Percentiles rank a stretch among this genome's conserved stretches.
Conservation (phyloP, 140 eudicot genomes). For the Senecio squalidus region DNA sequence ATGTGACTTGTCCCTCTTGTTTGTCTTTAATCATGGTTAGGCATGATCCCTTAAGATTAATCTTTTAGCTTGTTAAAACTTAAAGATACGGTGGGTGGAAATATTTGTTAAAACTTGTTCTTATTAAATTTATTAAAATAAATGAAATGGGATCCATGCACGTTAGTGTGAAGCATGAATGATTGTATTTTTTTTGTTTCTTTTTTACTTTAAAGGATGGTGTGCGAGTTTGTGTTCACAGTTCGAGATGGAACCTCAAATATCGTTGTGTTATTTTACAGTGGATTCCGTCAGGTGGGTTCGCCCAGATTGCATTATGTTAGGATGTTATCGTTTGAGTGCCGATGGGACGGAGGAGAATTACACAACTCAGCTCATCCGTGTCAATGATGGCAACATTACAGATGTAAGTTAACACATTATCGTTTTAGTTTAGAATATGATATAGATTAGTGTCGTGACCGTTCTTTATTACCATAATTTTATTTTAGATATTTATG, state of each 20-base stretch:
- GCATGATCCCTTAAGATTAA: neutral
- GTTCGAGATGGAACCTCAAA: conserved; percentile 21
- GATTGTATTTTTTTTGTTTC: no score
- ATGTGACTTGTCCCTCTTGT: conserved; percentile 5
- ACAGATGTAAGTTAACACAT: conserved; percentile 45
- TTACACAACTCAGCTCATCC: conserved; percentile 59
- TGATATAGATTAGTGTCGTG: neutral
- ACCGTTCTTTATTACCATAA: neutral
- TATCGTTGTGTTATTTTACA: conserved; percentile 15
- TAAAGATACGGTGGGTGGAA: no score
- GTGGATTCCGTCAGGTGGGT: conserved; percentile 88
- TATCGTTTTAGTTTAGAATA: neutral
- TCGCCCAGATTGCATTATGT: conserved; percentile 67
- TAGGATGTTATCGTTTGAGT: conserved; percentile 56
- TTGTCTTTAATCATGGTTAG: neutral
- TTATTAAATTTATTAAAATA: no score
- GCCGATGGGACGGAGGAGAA: conserved; percentile 57
- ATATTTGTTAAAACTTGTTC: no score
- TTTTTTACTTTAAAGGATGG: neutral
- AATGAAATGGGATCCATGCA: no score
- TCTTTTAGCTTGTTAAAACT: neutral
- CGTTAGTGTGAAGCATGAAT: no score
- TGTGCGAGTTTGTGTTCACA: conserved; percentile 2
- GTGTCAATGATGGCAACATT: conserved; percentile 42
- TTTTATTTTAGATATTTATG: conserved; percentile 1